A percentile compares a stretch with the other conserved stretches of the same genome.
phyloP scores from a whole-genome alignment of 306 rosid genomes.

The Hylodesmum podocarpum region DNA sequence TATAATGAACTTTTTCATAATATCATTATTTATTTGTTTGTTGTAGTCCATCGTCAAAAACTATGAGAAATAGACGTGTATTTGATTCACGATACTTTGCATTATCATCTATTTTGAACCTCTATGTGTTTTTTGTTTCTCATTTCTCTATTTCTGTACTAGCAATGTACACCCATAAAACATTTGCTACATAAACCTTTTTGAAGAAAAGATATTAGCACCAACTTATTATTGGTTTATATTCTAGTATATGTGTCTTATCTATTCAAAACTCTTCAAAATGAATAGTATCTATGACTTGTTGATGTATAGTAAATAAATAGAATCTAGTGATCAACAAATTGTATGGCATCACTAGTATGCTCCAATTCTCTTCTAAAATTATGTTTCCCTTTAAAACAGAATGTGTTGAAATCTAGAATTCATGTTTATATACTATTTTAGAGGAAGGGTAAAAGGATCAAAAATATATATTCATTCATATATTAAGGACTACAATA shows the following conservation, averaged over 20 bases:
- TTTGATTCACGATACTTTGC: neutral
- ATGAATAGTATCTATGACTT: neutral
- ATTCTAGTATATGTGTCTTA: neutral
- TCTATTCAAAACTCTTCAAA: neutral
- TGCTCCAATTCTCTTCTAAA: neutral
- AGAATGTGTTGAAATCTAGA: neutral
- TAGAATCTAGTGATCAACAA: neutral
- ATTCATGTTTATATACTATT: neutral
- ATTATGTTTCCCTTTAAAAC: neutral
- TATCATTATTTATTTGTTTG: neutral
- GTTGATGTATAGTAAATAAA: neutral
- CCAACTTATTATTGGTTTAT: neutral
- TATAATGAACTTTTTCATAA: neutral
- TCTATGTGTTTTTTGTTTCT: neutral
- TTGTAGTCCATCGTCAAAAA: slow-evolving; percentile 4
- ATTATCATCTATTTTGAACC: slow-evolving; percentile 10
- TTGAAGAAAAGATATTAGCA: neutral
- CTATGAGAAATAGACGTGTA: neutral
- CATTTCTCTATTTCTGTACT: neutral
- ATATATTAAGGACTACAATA: neutral
- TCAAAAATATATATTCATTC: neutral
- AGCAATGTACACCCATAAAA: neutral
- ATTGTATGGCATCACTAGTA: neutral
- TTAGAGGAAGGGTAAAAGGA: neutral
- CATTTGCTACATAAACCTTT: neutral